Evolutionary conservation across 495 filamentous ascomycete genomes (phyloP).

Genomic region (Penicillium fimorum): DNA sequence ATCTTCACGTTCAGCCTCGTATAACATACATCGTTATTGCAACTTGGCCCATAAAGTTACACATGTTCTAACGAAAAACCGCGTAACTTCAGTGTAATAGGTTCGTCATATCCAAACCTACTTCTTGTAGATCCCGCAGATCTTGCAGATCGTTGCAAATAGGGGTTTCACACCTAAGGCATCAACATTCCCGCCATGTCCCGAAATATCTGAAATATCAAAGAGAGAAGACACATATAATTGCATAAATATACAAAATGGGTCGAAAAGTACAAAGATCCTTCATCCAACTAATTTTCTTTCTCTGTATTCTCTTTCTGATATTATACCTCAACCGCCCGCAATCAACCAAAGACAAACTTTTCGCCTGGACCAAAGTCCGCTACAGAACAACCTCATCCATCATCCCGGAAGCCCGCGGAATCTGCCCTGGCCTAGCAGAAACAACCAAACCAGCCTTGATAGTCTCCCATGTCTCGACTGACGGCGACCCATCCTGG

Average conservation of each 20-base stretch:
- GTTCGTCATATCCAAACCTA: background rate
- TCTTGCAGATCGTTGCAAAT: background rate
- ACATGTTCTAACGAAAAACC: no score
- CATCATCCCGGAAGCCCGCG: constrained; percentile 26
- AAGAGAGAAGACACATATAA: constrained; percentile 2
- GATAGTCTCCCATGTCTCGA: constrained; percentile 35
- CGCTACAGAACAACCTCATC: constrained; percentile 35
- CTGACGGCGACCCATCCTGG: constrained; percentile 41
- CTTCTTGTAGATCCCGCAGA: background rate
- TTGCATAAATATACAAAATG: constrained; percentile 19
- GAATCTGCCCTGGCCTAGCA: constrained; percentile 36
- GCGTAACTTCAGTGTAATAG: no score
- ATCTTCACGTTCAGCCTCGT: no score
- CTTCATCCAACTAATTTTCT: constrained; percentile 30
- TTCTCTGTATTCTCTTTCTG: constrained; percentile 28
- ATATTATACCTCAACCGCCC: constrained; percentile 38
- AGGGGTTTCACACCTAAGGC: constrained; percentile 1
- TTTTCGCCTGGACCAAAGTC: constrained; percentile 39
- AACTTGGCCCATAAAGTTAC: no score
- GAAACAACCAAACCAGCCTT: constrained; percentile 37
- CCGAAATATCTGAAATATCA: background rate
- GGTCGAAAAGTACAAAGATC: constrained; percentile 24
- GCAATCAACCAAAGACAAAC: constrained; percentile 20
- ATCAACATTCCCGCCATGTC: background rate
- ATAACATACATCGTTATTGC: no score